Base-by-base conservation (phyloP, 345 rosid species). In the Populus tremula region DNA sequence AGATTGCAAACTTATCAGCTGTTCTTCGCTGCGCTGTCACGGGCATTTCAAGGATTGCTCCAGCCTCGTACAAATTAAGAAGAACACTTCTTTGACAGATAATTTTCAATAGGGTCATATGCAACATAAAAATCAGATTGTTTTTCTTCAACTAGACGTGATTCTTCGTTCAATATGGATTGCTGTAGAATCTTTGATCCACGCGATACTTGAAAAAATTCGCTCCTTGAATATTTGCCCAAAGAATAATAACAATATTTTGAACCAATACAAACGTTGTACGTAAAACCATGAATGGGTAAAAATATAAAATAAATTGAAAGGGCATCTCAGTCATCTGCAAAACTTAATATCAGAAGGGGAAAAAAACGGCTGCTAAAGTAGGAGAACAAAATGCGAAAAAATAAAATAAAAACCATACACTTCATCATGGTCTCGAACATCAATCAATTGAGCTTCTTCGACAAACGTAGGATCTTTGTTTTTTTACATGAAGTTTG, bases 341-440 rank as follows among this genome's bases (percentile, higher is more conserved):
- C 43, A 35, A 11, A 67, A 39, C n/a, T 49, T 21, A 21, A 21
- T 21, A 72, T 18, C 20, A 53, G 12, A 39, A 86, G 25, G 23
- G 25, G 25, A 25, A 27, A 8, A 3, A 16, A 59, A 8, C 36
- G 31, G 74, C 67, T 41, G 36, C 17, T 11, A 23, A 39, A 35
- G 80, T 39, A 73, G 8, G 20, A 63, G 31, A 68, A 36, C 21
- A 71, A 65, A 70, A 71, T 21, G 69, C n/a, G 83, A 50, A 25
- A 43, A 54, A 31, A 70, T 74, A 83, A 68, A 33, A 33, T 33
- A 33, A 33, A 33, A 33, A 33, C 0, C 91, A 78, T 90, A 93
- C 98, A 93, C 90, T 89, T 94, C 98, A 29, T 90, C 93, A 62
- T 94, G 95, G 81, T 94, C 98, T 82, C 97, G 88, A 74, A 94